Evolutionary conservation across 2,329 filamentous ascomycete species (phyloP).

Genomic region (Ophiostoma piceae): DNA sequence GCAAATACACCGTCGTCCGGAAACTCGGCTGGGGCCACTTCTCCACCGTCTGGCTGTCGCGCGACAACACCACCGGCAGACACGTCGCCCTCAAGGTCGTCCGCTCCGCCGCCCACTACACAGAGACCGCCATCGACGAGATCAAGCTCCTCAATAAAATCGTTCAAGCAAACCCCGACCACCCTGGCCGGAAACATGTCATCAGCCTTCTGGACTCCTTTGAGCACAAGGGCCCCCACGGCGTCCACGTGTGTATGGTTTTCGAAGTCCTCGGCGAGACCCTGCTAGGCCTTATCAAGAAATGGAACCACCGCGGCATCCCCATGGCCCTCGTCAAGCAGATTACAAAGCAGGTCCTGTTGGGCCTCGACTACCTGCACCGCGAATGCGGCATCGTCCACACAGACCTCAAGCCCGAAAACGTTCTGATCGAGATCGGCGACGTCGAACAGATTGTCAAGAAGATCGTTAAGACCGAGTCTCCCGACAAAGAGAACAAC

Average conservation of each 20-base stretch:
- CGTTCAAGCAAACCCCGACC: conserved; percentile 87
- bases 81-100: conserved; percentile 98
- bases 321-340: conserved; percentile 96
- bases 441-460: conserved; percentile 98
- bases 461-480: conserved; percentile 82
- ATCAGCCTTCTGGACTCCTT: conserved; percentile 96
- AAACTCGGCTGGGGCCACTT: conserved; percentile 99
- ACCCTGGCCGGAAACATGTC: conserved; percentile 90
- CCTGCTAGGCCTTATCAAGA: conserved; percentile 88
- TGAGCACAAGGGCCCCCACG: conserved; percentile 94
- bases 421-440: conserved; percentile 96
- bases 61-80: conserved; percentile 82
- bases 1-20: conserved; percentile 90
- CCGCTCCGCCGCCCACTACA: conserved; percentile 95
- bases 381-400: conserved; percentile 98
- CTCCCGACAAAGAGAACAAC: conserved; percentile 74
- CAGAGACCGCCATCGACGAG: conserved; percentile 96
- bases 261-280: conserved; percentile 98
- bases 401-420: conserved; percentile 95
- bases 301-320: conserved; percentile 96
- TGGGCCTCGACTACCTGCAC: conserved; percentile 93
- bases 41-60: conserved; percentile 84
- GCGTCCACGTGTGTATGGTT: conserved; percentile 97
- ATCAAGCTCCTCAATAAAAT: conserved; percentile 98
- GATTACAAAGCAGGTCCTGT: conserved; percentile 94